Conservation (phyloP, 306 rosid species). For the Dryas octopetala region DNA sequence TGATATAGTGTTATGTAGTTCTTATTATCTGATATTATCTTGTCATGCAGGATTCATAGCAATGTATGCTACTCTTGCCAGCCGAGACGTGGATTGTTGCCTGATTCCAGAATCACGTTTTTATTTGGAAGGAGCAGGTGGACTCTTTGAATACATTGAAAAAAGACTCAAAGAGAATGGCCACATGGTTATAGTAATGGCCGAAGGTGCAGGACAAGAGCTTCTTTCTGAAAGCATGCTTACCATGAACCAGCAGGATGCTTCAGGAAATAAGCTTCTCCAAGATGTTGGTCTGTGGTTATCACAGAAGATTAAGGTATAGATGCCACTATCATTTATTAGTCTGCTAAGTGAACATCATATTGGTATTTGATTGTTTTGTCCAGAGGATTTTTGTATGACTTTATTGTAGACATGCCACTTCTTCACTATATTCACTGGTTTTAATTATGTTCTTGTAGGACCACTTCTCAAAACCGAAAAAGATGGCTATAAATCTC, state of each 20-base stretch:
- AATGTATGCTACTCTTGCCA: constrained; percentile 74
- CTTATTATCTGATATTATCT: constrained; percentile 1
- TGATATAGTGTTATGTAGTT: neutral
- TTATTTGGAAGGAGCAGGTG: constrained; percentile 67
- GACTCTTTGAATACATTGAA: constrained; percentile 58
- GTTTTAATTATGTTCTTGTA: constrained; percentile 24
- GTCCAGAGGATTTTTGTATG: neutral
- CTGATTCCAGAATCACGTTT: constrained; percentile 79
- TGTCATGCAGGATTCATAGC: constrained; percentile 59
- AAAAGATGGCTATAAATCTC: constrained; percentile 49
- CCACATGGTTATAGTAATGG: constrained; percentile 78
- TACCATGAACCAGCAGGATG: constrained; percentile 36
- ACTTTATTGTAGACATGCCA: neutral
- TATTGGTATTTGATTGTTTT: neutral
- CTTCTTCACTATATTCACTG: neutral
- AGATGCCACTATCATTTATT: neutral
- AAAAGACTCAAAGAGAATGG: constrained; percentile 60
- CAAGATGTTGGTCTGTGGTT: constrained; percentile 72
- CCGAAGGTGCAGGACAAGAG: constrained; percentile 78
- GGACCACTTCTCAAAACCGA: constrained; percentile 54
- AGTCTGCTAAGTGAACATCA: neutral
- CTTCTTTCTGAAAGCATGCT: constrained; percentile 35
- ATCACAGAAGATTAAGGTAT: constrained; percentile 63
- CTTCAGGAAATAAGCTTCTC: constrained; percentile 49
- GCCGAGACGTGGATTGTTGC: constrained; percentile 79